Base-by-base conservation (phyloP, 495 filamentous ascomycete genomes). In the Penicillium bialowiezense region DNA sequence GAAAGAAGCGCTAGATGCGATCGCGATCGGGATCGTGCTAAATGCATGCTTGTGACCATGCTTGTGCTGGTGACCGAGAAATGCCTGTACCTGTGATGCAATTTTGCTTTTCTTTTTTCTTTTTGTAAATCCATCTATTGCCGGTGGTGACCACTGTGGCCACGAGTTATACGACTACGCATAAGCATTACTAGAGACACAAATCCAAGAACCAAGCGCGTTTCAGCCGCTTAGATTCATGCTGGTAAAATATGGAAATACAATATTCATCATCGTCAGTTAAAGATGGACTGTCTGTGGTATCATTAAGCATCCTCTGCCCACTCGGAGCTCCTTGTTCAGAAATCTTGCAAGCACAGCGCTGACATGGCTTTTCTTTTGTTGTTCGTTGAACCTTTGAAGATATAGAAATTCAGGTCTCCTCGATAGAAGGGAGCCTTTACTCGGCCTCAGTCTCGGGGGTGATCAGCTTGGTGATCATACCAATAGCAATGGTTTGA, bases 401-500 rank as follows among this genome's bases (percentile, higher is more conserved):
- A n/a, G 26, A 43, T 61, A 46, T 57, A 29, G 26, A 57, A 14
- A 55, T 55, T 47, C 38, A 50, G 23, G 42, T 43, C 48, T 39
- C 38, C 39, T 32, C 21, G 34, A 26, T 9, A 32, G 24, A 2
- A 32, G 21, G 36, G 35, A 18, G 39, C 18, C 40, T 61, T 64
- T 64, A 66, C 34, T 55, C 39, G 34, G 50, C 50, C 24, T 69
- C 65, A 24, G 72, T 65, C 26, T 72, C 64, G 24, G 75, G 60
- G 12, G 65, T 69, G 62, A 86, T 80, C 23, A 96, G 79, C 76
- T 89, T 96, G 40, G 86, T 95, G 65, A 96, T 90, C 79, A 96
- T 96, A 65, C 91, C 91, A 68, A 96, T 96, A 34, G 91, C 91
- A 70, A 96, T 91, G 3, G 91, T 96, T 89, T 96, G 90, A 45